A percentile compares a stretch with the other conserved stretches of the same genome.
Conservation (phyloP, 768 basidiomycete genomes). For the Naganishia friedmannii region DNA sequence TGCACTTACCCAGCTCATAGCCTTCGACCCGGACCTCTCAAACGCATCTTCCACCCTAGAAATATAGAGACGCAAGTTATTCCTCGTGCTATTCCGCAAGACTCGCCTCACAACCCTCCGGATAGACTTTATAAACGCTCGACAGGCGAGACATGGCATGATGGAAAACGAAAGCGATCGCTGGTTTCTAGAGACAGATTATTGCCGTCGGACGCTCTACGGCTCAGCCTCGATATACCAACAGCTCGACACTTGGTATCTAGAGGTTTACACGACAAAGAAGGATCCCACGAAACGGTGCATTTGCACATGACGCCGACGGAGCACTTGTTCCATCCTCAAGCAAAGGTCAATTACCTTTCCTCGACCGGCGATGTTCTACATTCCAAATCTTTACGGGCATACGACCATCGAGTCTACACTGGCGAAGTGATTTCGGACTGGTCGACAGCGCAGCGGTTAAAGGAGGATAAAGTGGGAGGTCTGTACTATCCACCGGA, state of each 20-base stretch:
- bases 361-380: slow-evolving; percentile 57
- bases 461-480: slow-evolving; percentile 49
- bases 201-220: slow-evolving; percentile 27
- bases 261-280: background rate
- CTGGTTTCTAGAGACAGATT: slow-evolving; percentile 1
- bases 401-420: slow-evolving; percentile 60
- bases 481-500: slow-evolving; percentile 32
- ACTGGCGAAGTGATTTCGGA: slow-evolving; percentile 67
- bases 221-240: slow-evolving; percentile 23
- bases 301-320: slow-evolving; percentile 75
- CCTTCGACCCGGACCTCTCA: slow-evolving; percentile 25
- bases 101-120: slow-evolving; percentile 15
- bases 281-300: slow-evolving; percentile 49
- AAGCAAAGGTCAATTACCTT: slow-evolving; percentile 69
- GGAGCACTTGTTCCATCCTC: slow-evolving; percentile 72
- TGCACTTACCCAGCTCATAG: slow-evolving; percentile 10
- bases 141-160: slow-evolving; percentile 14
- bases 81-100: slow-evolving; percentile 20
- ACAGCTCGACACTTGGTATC: background rate
- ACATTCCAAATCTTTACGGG: slow-evolving; percentile 62
- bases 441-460: slow-evolving; percentile 7
- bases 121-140: background rate
- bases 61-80: slow-evolving; percentile 13
- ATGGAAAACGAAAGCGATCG: slow-evolving; percentile 24
- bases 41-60: slow-evolving; percentile 23